Percentiles rank a stretch among this genome's conserved stretches.
These are phyloP conservation scores for Thermothelomyces thermophilus DNA, from an alignment of 2,329 filamentous ascomycete genomes.

Conservation along the genomic window DNA sequence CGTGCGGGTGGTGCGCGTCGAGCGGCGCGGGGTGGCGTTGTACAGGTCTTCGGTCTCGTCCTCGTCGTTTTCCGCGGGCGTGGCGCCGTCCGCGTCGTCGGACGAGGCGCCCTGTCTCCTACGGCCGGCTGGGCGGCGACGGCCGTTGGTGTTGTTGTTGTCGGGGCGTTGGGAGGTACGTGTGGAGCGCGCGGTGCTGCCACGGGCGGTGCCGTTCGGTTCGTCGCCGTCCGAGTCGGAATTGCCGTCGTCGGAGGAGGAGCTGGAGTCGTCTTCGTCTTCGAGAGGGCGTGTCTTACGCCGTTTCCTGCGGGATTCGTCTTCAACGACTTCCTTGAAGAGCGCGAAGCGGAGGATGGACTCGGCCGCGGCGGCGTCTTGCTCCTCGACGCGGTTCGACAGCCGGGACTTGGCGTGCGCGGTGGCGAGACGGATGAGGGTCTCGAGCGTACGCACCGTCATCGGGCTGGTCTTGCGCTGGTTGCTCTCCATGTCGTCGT, in stretches of 20 bases:
- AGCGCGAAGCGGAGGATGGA: slow-evolving; percentile 86
- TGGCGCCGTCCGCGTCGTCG: slow-evolving; percentile 43
- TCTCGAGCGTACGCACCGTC: slow-evolving; percentile 95
- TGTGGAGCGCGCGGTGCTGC: slow-evolving; percentile 30
- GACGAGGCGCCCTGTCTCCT: slow-evolving; percentile 18
- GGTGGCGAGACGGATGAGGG: slow-evolving; percentile 93
- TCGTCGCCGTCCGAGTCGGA: slow-evolving; percentile 46
- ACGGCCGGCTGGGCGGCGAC: slow-evolving; percentile 17
- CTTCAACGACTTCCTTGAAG: slow-evolving; percentile 87
- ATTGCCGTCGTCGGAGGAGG: slow-evolving; percentile 54
- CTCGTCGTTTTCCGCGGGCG: slow-evolving; percentile 27
- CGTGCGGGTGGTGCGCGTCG: slow-evolving; percentile 31
- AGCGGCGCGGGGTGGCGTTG: slow-evolving; percentile 36
- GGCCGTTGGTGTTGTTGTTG: slow-evolving; percentile 10
- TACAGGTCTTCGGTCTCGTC: slow-evolving; percentile 36
- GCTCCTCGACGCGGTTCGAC: slow-evolving; percentile 81
- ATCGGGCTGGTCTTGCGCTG: slow-evolving; percentile 90
- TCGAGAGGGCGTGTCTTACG: slow-evolving; percentile 59
- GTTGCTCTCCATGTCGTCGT: slow-evolving; percentile 92
- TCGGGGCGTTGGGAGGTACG: slow-evolving; percentile 22
- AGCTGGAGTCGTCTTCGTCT: slow-evolving; percentile 54
- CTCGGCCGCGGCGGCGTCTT: slow-evolving; percentile 82
- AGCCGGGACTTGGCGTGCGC: slow-evolving; percentile 91
- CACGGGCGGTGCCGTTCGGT: slow-evolving; percentile 31
- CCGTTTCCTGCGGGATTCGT: slow-evolving; percentile 75